phyloP scores from a whole-genome alignment of 2,329 filamentous ascomycete species.

The Aspergillus novofumigatus region DNA sequence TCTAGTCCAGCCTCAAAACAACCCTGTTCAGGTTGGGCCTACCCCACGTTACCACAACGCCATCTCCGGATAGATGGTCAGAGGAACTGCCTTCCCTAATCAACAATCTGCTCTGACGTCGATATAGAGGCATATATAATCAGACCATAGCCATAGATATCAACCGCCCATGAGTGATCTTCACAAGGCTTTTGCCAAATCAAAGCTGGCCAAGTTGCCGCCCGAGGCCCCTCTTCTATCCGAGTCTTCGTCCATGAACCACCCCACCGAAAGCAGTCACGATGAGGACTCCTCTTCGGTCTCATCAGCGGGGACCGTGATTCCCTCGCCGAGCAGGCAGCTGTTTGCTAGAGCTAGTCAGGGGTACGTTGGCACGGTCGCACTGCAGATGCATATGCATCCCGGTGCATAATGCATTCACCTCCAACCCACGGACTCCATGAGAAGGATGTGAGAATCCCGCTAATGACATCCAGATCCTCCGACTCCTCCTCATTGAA shows the following conservation, averaged over 20 bases:
- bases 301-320: conserved; percentile 88
- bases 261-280: conserved; percentile 21
- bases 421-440: background rate
- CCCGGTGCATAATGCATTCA: background rate
- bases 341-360: conserved; percentile 65
- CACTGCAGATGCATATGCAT: background rate
- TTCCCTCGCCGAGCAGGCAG: conserved; percentile 69
- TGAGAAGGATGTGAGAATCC: background rate
- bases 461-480: conserved; percentile 9
- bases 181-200: conserved; percentile 72
- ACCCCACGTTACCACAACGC: background rate
- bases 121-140: background rate
- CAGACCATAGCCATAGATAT: background rate
- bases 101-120: background rate
- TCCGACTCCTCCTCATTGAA: conserved; percentile 60
- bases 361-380: conserved; percentile 48
- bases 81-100: background rate
- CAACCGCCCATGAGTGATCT: conserved; percentile 66
- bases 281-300: conserved; percentile 78
- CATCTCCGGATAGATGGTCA: background rate
- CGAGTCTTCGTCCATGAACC: conserved; percentile 40
- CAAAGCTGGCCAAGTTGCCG: conserved; percentile 63
- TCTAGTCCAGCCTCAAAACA: background rate
- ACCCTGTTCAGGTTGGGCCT: background rate
- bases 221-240: conserved; percentile 49